A percentile compares a stretch with the other conserved stretches of the same genome.
Conservation (phyloP, 768 basidiomycete genomes). For the Leucosporidium yakuticum region DNA sequence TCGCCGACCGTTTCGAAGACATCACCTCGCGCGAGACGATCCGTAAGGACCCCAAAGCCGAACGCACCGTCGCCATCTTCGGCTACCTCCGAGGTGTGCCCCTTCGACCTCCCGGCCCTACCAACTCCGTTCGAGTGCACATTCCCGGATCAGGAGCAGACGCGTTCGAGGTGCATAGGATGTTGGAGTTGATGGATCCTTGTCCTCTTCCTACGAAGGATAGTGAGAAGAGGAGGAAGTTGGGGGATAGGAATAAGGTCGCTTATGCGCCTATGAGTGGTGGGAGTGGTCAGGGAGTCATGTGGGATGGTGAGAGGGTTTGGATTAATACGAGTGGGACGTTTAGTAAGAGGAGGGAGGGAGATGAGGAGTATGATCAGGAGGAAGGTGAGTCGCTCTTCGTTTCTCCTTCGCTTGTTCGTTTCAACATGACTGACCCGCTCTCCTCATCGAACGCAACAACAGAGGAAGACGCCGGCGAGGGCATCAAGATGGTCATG, state of each 20-base stretch:
- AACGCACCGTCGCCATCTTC: conserved; percentile 87
- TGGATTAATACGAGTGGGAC: conserved; percentile 96
- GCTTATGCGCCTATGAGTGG: conserved; percentile 99
- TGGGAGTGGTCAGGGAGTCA: conserved; percentile 61
- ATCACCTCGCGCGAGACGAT: conserved; percentile 81
- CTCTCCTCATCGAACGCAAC: neutral
- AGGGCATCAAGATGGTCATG: conserved; percentile 97
- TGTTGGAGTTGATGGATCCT: conserved; percentile 78
- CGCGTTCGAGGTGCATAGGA: conserved; percentile 68
- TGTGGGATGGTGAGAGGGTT: conserved; percentile 97
- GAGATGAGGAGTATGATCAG: conserved; percentile 42
- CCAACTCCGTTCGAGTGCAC: conserved; percentile 80
- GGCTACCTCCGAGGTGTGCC: conserved; percentile 79
- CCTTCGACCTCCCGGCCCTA: conserved; percentile 48
- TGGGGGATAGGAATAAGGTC: conserved; percentile 91
- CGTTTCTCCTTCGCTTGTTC: neutral
- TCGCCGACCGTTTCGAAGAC: conserved; percentile 91
- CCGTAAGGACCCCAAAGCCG: conserved; percentile 76
- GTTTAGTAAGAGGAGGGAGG: conserved; percentile 64
- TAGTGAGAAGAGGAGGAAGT: conserved; percentile 76
- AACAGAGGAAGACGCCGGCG: conserved; percentile 50
- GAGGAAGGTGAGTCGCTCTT: conserved; percentile 49
- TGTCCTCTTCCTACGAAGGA: conserved; percentile 89
- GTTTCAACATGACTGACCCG: conserved; percentile 2
- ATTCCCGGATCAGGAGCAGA: conserved; percentile 77